Conservation (phyloP, 1,139 yeast genomes). For the Magnusiomyces tetraspermus region DNA sequence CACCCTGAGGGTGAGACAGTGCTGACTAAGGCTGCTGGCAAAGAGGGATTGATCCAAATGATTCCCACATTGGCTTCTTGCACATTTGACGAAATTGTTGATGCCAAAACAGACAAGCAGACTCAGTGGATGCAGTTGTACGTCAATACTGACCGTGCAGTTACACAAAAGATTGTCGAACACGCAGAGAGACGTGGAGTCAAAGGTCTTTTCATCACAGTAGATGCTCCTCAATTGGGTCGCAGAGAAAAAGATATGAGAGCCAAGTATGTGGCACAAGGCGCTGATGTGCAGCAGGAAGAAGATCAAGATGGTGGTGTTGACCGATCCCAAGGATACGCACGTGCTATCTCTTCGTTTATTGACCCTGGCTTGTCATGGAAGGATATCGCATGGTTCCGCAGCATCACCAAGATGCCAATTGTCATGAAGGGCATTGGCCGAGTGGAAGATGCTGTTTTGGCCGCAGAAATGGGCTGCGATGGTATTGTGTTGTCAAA, state of each 20-base stretch:
- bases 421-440: conserved; percentile 64
- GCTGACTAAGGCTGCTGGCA: conserved; percentile 43
- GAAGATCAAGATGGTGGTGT: conserved; percentile 37
- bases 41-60: conserved; percentile 45
- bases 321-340: conserved; percentile 74
- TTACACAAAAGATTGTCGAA: conserved; percentile 51
- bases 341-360: conserved; percentile 73
- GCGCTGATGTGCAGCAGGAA: conserved; percentile 39
- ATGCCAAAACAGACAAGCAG: conserved; percentile 42
- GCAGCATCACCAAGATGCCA: conserved; percentile 50
- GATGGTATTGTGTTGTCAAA: conserved; percentile 63
- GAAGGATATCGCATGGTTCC: conserved; percentile 55
- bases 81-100: conserved; percentile 47
- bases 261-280: conserved; percentile 54
- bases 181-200: conserved; percentile 71
- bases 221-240: conserved; percentile 94
- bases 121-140: conserved; percentile 88
- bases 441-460: conserved; percentile 54
- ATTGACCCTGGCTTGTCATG: conserved; percentile 73
- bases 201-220: conserved; percentile 75
- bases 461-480: conserved; percentile 53
- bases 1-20: conserved; percentile 48
- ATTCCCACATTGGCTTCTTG: conserved; percentile 48
- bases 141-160: conserved; percentile 60
- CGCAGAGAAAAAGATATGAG: conserved; percentile 64